Evolutionary conservation across 441 rosid species (phyloP).

Genomic region (Brassica hybrid): DNA sequence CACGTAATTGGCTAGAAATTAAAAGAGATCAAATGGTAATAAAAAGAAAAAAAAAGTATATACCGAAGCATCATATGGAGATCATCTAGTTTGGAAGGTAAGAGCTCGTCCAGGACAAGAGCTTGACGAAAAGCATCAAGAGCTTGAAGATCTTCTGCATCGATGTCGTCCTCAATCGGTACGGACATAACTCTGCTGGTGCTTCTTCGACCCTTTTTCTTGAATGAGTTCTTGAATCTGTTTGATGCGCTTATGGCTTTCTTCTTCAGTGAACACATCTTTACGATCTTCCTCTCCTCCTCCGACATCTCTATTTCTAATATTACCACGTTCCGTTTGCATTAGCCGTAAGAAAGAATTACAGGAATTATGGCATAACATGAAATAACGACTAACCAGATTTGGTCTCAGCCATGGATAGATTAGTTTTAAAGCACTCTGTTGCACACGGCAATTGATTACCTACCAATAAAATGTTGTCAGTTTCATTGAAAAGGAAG

Average conservation of each 20-base stretch:
- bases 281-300: constrained; percentile 63
- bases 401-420: constrained; percentile 53
- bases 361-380: not conserved
- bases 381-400: constrained; percentile 33
- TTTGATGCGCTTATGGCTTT: constrained; percentile 69
- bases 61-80: constrained; percentile 68
- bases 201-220: constrained; percentile 56
- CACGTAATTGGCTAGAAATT: constrained; percentile 3
- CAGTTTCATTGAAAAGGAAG: not conserved
- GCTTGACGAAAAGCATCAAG: constrained; percentile 65
- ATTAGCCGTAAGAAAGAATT: not conserved
- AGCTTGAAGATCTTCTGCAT: constrained; percentile 60
- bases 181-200: constrained; percentile 58
- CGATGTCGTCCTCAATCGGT: constrained; percentile 56
- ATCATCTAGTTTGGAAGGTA: constrained; percentile 64
- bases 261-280: constrained; percentile 70
- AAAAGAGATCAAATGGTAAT: not conserved
- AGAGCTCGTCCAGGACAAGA: constrained; percentile 65
- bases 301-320: constrained; percentile 54
- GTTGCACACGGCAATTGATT: constrained; percentile 30
- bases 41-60: not conserved
- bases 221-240: constrained; percentile 66
- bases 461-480: constrained; percentile 27
- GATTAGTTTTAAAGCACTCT: constrained; percentile 26
- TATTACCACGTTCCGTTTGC: constrained; percentile 16